Evolutionary conservation across 805 yeast species (phyloP), one percentile per base, ranked within the genome.

Genomic region (Metschnikowia colocasiae): DNA sequence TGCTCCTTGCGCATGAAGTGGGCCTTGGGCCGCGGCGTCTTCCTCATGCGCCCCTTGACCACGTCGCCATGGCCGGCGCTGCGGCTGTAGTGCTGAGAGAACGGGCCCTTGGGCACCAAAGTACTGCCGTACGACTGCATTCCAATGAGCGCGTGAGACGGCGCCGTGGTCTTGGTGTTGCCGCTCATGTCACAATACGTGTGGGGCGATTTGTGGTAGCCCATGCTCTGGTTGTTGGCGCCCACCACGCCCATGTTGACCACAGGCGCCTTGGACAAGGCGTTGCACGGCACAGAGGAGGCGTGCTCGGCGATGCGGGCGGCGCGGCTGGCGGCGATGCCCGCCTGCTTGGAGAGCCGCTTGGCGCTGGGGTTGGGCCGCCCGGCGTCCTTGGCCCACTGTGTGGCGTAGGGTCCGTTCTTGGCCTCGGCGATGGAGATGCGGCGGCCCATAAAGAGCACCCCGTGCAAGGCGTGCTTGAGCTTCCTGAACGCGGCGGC

Each of bases 401-500:
- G 59, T 20, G 68, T 68, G 9, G 50, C 38, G 38, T 66, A 57
- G 63, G 67, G 85, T 37, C 69, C 70, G 0, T 81, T 81, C 54
- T 75, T 79, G 3, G 97, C 97, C 38, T 68, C 62, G 44, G 76
- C 80, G 8, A 92, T 66, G 2, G 72, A 70, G 30, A 92, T 63
- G 45, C 75, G 79, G 22, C 84, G 74, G 2, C 95, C 96, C 75
- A 86, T 88, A 65, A 76, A 92, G 22, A 76, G 78, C 1, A 85
- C 78, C 26, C 91, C 94, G 60, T 88, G 78, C 53, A 87, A 75
- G 0, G 85, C 70, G 6, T 67, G 62, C 48, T 76, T 75, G 43
- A 92, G 64, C 40, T 76, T 78, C 1, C 64, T 67, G 46, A 75
- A 80, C 30, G 74, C 69, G 18, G 67, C 64, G 3, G 72, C 69